Evolutionary conservation across 768 basidiomycete species (phyloP), one percentile per base, ranked within the genome.

Genomic region (Leccinum aurantiacum): DNA sequence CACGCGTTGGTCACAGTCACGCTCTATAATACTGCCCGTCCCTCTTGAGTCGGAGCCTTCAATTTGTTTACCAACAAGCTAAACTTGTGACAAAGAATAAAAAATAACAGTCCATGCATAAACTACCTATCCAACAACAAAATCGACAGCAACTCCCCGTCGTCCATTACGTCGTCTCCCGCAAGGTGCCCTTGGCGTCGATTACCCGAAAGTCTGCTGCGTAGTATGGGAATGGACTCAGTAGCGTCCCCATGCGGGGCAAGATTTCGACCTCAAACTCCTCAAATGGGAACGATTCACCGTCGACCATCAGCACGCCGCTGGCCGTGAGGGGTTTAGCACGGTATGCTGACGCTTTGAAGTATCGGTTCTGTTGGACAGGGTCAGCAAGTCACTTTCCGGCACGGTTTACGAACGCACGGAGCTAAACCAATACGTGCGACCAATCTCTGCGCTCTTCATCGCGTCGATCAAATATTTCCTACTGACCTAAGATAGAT

Each of bases 251-350:
- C 25, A 90, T 71, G 13, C 82, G 81, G n/a, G 76, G 78, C 65
- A 91, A 85, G 10, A 89, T 86, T 71, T 93, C 90, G 3, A 94
- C 85, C 64, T 90, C 82, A 68, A 84, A 93, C 66, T 87, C 84
- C 68, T 86, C 80, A 63, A 90, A 89, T 10, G 89, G 89, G 65
- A 83, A 88, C 5, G 75, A 66, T 74, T 95, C 93, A 8, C 93
- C 93, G 64, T 95, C 93, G 17, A 95, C 78, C 14, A 88, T 78
- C 17, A 94, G 67, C 64, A 76, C 74, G 2, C 88, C 88, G 33
- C 83, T 77, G 3, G 75, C 55, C 3, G 77, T 67, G 31, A 84
- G 74, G 5, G 90, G 87, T 68, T 84, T 86, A 31, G 91, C 78
- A 24, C 89, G 83, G 71, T 91, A 91, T 5, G 90, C 86, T 56